Evolutionary conservation across 192 early-diverging fungal genomes (phyloP).

Genomic region (Rhizophagus sp.): DNA sequence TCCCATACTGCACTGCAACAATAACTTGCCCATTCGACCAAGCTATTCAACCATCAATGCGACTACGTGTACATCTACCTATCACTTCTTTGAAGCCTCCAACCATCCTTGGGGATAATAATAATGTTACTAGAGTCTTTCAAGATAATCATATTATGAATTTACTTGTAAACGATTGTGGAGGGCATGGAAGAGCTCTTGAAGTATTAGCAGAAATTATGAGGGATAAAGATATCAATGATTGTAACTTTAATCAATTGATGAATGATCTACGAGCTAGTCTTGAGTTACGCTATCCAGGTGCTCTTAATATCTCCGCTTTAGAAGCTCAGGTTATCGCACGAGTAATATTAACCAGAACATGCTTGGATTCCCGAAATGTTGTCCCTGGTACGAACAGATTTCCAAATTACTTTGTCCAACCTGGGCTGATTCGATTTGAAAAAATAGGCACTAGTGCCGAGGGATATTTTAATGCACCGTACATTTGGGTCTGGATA

Average conservation of each 20-base stretch:
- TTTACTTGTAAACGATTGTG: conserved; percentile 39
- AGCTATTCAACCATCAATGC: no score
- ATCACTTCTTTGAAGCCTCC: no score
- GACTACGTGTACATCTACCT: no score
- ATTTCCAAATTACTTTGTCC: background rate
- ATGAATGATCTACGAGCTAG: conserved; percentile 30
- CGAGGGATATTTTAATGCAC: conserved; percentile 29
- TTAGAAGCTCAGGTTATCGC: background rate
- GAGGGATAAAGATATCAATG: background rate
- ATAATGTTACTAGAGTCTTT: no score
- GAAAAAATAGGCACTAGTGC: background rate
- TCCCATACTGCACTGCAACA: no score
- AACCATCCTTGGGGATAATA: no score
- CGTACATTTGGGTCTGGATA: conserved; percentile 44
- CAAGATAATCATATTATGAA: conserved; percentile 36
- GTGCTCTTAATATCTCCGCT: conserved; percentile 13
- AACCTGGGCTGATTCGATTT: conserved; percentile 5
- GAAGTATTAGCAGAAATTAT: conserved; percentile 30
- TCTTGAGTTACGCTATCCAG: conserved; percentile 30
- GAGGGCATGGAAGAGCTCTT: conserved; percentile 42
- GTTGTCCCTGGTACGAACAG: background rate
- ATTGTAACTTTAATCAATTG: conserved; percentile 32
- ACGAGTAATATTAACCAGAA: conserved; percentile 1
- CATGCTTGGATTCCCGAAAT: background rate
- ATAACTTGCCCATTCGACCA: no score